phyloP scores from a whole-genome alignment of 1,284 basidiomycete genomes.

The Entoloma clypeatum region DNA sequence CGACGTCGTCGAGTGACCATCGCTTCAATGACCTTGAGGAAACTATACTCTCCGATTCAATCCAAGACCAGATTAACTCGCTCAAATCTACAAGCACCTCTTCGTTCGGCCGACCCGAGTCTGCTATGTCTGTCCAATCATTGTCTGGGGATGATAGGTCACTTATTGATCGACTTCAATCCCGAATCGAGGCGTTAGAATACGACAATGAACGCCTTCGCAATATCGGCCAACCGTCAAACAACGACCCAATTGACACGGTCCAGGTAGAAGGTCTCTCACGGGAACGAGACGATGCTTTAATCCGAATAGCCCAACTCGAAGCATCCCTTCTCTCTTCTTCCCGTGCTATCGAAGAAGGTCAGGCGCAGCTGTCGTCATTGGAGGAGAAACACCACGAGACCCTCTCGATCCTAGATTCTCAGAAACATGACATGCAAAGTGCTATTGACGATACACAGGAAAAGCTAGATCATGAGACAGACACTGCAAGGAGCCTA shows the following conservation, averaged over 20 bases:
- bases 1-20: slow-evolving; percentile 12
- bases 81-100: slow-evolving; percentile 31
- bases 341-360: slow-evolving; percentile 47
- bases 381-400: slow-evolving; percentile 47
- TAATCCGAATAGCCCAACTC: slow-evolving; percentile 39
- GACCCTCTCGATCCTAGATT: slow-evolving; percentile 42
- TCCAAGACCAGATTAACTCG: slow-evolving; percentile 52
- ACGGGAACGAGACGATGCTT: slow-evolving; percentile 46
- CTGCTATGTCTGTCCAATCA: slow-evolving; percentile 29
- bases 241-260: slow-evolving; percentile 26
- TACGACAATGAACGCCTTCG: slow-evolving; percentile 51
- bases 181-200: slow-evolving; percentile 52
- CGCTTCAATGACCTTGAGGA: slow-evolving; percentile 10
- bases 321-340: slow-evolving; percentile 45
- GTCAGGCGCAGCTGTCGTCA: slow-evolving; percentile 47
- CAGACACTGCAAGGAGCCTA: slow-evolving; percentile 42
- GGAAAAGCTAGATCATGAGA: slow-evolving; percentile 41
- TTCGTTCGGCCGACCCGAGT: slow-evolving; percentile 30
- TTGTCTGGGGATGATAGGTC: slow-evolving; percentile 31
- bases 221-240: slow-evolving; percentile 18
- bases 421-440: slow-evolving; percentile 39
- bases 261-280: slow-evolving; percentile 35
- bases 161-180: slow-evolving; percentile 41
- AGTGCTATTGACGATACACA: slow-evolving; percentile 28
- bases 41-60: slow-evolving; percentile 32